Percentiles rank a stretch among this genome's conserved stretches.
Evolutionary conservation across 1,284 basidiomycete genomes (phyloP).

Genomic region (Pseudozyma tsukubaensis): DNA sequence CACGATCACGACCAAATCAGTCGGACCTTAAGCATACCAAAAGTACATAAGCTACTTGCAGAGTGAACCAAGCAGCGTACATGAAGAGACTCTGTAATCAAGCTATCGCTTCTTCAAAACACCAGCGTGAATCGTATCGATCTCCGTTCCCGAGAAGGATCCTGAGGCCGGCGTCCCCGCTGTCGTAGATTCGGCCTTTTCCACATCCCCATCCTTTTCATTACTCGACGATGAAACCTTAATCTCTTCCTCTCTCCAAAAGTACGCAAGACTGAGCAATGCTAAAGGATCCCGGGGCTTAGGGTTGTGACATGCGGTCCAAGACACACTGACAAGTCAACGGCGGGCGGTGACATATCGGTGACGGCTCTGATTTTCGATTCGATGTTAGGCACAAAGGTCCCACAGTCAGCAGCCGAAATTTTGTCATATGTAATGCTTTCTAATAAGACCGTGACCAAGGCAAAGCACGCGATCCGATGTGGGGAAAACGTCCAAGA

Average conservation of each 20-base stretch:
- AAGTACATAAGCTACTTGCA: too few species aligned
- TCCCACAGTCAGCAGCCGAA: not conserved
- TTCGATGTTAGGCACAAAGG: not conserved
- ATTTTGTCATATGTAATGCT: constrained; percentile 9
- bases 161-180: not conserved
- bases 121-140: not conserved
- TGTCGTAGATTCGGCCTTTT: not conserved
- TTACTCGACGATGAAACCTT: not conserved
- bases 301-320: too few species aligned
- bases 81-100: too few species aligned
- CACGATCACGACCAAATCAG: too few species aligned
- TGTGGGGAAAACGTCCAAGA: constrained; percentile 31
- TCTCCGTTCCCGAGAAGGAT: constrained; percentile 23
- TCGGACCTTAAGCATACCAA: too few species aligned
- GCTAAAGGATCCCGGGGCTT: constrained; percentile 14
- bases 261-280: constrained; percentile 28
- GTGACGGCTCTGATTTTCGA: too few species aligned
- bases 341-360: not conserved
- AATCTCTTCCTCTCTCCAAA: constrained; percentile 12
- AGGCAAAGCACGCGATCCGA: constrained; percentile 35
- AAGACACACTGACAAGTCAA: not conserved
- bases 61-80: too few species aligned
- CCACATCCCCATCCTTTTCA: constrained; percentile 3
- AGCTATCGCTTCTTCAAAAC: too few species aligned
- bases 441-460: constrained; percentile 5